These are phyloP conservation scores for Penicillium parvum DNA, from an alignment of 495 filamentous ascomycete genomes.

Conservation along the genomic window DNA sequence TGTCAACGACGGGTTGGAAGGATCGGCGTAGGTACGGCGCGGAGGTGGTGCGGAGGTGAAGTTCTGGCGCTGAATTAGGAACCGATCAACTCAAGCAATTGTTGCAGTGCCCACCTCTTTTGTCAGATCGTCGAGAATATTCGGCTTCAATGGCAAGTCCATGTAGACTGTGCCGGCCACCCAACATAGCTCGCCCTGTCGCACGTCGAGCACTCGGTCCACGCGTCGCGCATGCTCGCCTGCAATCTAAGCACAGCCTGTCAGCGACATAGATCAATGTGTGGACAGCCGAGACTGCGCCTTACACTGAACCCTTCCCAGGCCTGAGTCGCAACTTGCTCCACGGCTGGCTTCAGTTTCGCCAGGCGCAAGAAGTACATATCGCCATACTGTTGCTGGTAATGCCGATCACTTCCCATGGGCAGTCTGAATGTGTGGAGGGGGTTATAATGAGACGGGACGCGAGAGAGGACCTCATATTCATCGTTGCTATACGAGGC, in stretches of 20 bases:
- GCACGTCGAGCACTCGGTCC: conserved; percentile 87
- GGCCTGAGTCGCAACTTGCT: conserved; percentile 63
- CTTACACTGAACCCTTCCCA: conserved; percentile 70
- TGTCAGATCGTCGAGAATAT: conserved; percentile 90
- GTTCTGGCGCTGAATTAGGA: conserved; percentile 46
- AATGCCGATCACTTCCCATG: conserved; percentile 64
- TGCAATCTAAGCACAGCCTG: conserved; percentile 51
- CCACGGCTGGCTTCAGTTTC: conserved; percentile 79
- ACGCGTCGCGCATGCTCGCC: conserved; percentile 70
- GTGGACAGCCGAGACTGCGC: too few relatives aligned
- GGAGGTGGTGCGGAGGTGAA: conserved; percentile 81
- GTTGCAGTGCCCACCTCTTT: conserved; percentile 64
- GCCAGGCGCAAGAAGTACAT: conserved; percentile 94
- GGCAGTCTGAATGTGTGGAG: conserved; percentile 67
- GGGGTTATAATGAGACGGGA: conserved; percentile 66
- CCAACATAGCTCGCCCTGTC: conserved; percentile 95
- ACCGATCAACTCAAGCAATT: not conserved
- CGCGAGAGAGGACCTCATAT: conserved; percentile 40
- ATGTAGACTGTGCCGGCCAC: conserved; percentile 92
- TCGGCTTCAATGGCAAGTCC: conserved; percentile 95
- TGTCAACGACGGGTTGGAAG: conserved; percentile 40
- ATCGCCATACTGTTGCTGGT: conserved; percentile 93
- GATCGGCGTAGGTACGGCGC: conserved; percentile 67
- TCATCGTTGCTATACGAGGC: conserved; percentile 33
- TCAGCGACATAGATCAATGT: conserved; percentile 4